A percentile compares a stretch with the other conserved stretches of the same genome.
These are phyloP conservation scores for Leucocoprinus birnbaumii DNA, from an alignment of 768 basidiomycete species.

Conservation along the genomic window DNA sequence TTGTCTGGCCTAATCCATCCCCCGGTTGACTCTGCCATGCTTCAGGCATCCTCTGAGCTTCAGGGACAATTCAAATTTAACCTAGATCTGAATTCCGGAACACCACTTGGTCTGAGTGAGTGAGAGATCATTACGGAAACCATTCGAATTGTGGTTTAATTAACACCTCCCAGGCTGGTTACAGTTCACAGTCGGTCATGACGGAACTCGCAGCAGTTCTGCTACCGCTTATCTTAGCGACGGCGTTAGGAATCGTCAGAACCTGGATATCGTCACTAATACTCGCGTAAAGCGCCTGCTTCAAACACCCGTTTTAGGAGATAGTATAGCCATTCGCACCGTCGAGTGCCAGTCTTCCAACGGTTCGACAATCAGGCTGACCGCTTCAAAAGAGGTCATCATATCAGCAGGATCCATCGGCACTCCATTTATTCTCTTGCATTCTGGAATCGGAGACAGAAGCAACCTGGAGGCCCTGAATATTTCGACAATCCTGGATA, in stretches of 20 bases:
- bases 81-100: constrained; percentile 11
- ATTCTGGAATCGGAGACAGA: background rate
- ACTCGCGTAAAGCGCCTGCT: no score
- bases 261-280: no score
- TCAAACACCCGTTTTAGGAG: constrained; percentile 11
- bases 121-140: no score
- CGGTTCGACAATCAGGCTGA: background rate
- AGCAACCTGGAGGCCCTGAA: background rate
- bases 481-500: background rate
- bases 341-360: background rate
- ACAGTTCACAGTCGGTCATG: constrained; percentile 10
- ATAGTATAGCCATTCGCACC: constrained; percentile 19
- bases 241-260: no score
- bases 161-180: constrained; percentile 4
- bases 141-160: background rate
- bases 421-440: background rate
- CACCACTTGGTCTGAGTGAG: constrained; percentile 8
- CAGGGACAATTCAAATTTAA: constrained; percentile 10
- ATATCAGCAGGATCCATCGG: background rate
- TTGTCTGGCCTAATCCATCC: constrained; percentile 14
- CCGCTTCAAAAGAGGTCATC: background rate
- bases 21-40: constrained; percentile 18
- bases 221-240: constrained; percentile 16
- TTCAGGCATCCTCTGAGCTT: constrained; percentile 15
- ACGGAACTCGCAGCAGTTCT: constrained; percentile 8